Evolutionary conservation across 768 basidiomycete genomes (phyloP).

Genomic region (Scleroderma bovista): DNA sequence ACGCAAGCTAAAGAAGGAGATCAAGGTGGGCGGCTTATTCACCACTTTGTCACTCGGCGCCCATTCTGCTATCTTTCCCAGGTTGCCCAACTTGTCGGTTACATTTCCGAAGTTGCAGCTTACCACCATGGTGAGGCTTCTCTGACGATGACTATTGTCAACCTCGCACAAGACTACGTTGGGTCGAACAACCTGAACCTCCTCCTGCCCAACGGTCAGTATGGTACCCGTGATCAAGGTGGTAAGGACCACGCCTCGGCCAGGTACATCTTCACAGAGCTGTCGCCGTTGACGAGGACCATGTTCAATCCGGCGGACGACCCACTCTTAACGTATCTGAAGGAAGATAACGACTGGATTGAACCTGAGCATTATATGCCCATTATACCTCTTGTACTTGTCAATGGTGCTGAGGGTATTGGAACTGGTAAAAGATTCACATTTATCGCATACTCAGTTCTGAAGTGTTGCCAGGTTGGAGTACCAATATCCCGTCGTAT

Average conservation of each 20-base stretch:
- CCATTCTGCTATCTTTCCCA: conserved; percentile 19
- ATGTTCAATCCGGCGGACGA: conserved; percentile 85
- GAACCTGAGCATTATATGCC: conserved; percentile 97
- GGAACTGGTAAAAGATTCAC: conserved; percentile 69
- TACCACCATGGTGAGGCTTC: conserved; percentile 96
- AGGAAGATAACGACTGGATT: conserved; percentile 79
- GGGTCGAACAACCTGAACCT: conserved; percentile 95
- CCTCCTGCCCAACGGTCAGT: conserved; percentile 86
- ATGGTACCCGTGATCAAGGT: conserved; percentile 87
- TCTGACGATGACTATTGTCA: conserved; percentile 85
- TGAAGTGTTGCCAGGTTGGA: conserved; percentile 66
- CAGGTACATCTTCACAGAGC: conserved; percentile 90
- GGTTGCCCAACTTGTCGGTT: conserved; percentile 95
- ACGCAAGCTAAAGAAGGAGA: conserved; percentile 84
- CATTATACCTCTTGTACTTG: conserved; percentile 76
- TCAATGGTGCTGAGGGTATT: conserved; percentile 97
- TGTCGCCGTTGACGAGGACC: conserved; percentile 65
- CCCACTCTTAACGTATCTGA: conserved; percentile 73
- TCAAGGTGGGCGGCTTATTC: conserved; percentile 58
- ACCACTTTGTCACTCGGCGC: not conserved
- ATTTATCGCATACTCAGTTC: not conserved
- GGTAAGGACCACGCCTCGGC: conserved; percentile 97
- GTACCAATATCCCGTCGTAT: conserved; percentile 85
- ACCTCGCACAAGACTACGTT: conserved; percentile 89
- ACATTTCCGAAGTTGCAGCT: conserved; percentile 87